phyloP scores from a whole-genome alignment of 2,329 filamentous ascomycete species.

The Sporothrix brasiliensis region DNA sequence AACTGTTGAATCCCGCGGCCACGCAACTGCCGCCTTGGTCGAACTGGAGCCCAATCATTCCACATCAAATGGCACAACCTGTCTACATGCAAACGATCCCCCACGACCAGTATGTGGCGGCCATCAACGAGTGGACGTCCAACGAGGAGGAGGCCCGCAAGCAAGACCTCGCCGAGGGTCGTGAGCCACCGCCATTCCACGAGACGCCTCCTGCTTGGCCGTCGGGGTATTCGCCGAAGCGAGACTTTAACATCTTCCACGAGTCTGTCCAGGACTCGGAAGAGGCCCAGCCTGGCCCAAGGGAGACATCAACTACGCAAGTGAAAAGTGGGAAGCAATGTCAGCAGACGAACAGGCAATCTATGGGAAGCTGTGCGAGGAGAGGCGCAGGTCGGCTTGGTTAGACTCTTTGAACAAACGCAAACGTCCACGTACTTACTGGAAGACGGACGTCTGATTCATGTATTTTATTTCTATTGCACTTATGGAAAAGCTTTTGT shows the following conservation, averaged over 20 bases:
- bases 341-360: slow-evolving; percentile 8
- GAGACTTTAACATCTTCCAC: slow-evolving; percentile 15
- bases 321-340: slow-evolving; percentile 15
- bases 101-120: slow-evolving; percentile 14
- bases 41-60: slow-evolving; percentile 22
- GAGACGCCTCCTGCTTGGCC: slow-evolving; percentile 16
- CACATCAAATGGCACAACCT: slow-evolving; percentile 19
- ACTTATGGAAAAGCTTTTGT: too few relatives aligned
- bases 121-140: slow-evolving; percentile 17
- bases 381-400: slow-evolving; percentile 18
- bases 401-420: slow-evolving; percentile 19
- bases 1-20: slow-evolving; percentile 22
- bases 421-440: slow-evolving; percentile 18
- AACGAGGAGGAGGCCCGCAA: slow-evolving; percentile 16
- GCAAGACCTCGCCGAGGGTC: slow-evolving; percentile 19
- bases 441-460: slow-evolving; percentile 20
- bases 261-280: slow-evolving; percentile 15
- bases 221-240: slow-evolving; percentile 8
- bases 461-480: slow-evolving; percentile 20
- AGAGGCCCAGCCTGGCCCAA: slow-evolving; percentile 17
- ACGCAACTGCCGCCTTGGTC: slow-evolving; percentile 23
- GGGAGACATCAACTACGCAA: slow-evolving; percentile 20
- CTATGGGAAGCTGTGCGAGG: slow-evolving; percentile 12
- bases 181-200: slow-evolving; percentile 22
- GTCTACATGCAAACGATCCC: slow-evolving; percentile 17